Percentiles rank a stretch among this genome's conserved stretches.
Conservation (phyloP, 352 stramenopile species). For the Pythium plurisporium region DNA sequence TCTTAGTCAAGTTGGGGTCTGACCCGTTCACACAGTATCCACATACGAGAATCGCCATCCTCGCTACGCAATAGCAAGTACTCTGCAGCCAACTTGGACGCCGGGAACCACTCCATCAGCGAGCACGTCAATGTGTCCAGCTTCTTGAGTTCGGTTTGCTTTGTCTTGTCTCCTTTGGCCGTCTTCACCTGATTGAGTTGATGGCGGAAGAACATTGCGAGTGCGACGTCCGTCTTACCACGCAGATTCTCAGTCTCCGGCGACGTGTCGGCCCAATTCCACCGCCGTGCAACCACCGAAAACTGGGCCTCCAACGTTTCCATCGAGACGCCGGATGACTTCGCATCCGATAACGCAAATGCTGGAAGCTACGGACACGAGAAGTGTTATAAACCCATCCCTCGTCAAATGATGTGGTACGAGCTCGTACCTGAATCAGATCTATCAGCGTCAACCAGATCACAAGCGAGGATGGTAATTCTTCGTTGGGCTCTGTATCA, state of each 20-base stretch:
- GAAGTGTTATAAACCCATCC: too few relatives aligned
- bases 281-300: constrained; percentile 31
- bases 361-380: constrained; percentile 35
- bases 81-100: constrained; percentile 53
- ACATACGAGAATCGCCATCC: constrained; percentile 66
- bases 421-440: constrained; percentile 54
- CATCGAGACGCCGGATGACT: constrained; percentile 25
- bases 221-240: constrained; percentile 35
- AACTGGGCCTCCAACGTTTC: constrained; percentile 43
- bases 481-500: constrained; percentile 50
- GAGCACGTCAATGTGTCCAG: constrained; percentile 46
- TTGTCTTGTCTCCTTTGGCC: constrained; percentile 14
- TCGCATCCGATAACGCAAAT: constrained; percentile 55
- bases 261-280: constrained; percentile 18
- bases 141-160: constrained; percentile 37
- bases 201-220: constrained; percentile 69
- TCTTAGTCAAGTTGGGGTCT: neutral
- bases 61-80: constrained; percentile 71
- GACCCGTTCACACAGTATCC: neutral
- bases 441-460: constrained; percentile 80
- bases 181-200: constrained; percentile 55
- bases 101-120: constrained; percentile 55
- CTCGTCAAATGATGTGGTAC: too few relatives aligned
- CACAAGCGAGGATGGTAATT: constrained; percentile 43
- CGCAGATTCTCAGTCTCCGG: constrained; percentile 12